These are phyloP conservation scores for Boletus patriciae DNA, from an alignment of 768 basidiomycete genomes.

Conservation along the genomic window DNA sequence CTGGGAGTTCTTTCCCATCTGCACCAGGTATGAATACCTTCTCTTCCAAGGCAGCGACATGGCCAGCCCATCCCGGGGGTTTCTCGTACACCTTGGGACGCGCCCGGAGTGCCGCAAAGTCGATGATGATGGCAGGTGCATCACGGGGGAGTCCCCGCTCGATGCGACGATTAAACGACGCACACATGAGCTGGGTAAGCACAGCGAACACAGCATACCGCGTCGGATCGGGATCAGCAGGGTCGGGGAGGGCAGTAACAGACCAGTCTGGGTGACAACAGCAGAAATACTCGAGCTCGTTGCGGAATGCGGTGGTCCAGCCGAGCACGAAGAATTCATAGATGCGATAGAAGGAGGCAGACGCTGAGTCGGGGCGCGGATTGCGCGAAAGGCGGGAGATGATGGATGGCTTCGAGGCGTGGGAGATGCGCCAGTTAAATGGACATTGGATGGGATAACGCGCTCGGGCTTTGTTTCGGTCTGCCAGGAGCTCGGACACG, in stretches of 20 bases:
- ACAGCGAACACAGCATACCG: constrained; percentile 7
- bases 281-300: constrained; percentile 14
- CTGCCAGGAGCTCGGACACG: constrained; percentile 1
- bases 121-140: constrained; percentile 9
- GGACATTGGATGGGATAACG: constrained; percentile 7
- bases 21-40: constrained; percentile 5
- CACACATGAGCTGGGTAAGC: constrained; percentile 11
- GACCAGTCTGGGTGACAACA: constrained; percentile 7
- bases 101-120: constrained; percentile 10
- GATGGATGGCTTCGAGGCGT: neutral
- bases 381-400: neutral
- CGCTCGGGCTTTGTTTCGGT: neutral
- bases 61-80: neutral
- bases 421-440: constrained; percentile 5
- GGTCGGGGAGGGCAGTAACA: constrained; percentile 1
- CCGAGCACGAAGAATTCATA: constrained; percentile 13
- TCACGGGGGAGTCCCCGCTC: constrained; percentile 8
- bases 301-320: constrained; percentile 12
- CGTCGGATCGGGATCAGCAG: constrained; percentile 1
- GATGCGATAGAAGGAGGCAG: constrained; percentile 8
- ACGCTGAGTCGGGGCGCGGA: constrained; percentile 1
- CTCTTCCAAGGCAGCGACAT: neutral
- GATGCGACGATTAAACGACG: constrained; percentile 14
- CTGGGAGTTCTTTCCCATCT: neutral
- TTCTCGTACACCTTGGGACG: constrained; percentile 12